phyloP scores from a whole-genome alignment of 2,329 filamentous ascomycete species.

The Hymenoscyphus scutula region DNA sequence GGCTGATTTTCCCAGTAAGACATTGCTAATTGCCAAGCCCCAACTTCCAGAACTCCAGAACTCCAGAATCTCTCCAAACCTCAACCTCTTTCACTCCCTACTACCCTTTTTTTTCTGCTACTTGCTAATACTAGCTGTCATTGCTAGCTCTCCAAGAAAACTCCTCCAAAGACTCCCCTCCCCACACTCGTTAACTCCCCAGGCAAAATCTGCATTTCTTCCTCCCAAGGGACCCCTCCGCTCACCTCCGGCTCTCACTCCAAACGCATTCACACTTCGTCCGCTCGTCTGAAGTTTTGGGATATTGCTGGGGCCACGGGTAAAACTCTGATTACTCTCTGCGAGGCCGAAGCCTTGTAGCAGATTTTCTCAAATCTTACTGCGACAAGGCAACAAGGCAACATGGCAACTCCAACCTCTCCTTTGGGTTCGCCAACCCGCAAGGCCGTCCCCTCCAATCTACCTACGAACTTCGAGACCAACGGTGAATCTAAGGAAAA shows the following conservation, averaged over 20 bases:
- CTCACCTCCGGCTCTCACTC: background rate
- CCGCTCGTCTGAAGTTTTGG: background rate
- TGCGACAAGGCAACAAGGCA: constrained; percentile 13
- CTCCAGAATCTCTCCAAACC: too few species aligned
- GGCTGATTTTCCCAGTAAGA: constrained; percentile 19
- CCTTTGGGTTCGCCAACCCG: constrained; percentile 17
- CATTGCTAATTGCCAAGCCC: constrained; percentile 8
- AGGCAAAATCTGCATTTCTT: background rate
- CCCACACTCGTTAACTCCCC: background rate
- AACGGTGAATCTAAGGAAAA: constrained; percentile 30
- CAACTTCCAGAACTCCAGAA: background rate
- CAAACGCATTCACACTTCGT: background rate
- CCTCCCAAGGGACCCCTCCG: background rate
- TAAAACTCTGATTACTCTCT: background rate
- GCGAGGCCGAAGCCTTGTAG: background rate
- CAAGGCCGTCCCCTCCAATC: constrained; percentile 19
- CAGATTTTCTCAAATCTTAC: background rate
- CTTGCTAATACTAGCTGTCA: background rate
- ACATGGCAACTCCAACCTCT: constrained; percentile 27
- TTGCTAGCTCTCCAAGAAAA: background rate
- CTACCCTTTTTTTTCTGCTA: background rate
- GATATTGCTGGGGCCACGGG: background rate
- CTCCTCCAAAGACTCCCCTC: background rate
- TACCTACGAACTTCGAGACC: constrained; percentile 15
- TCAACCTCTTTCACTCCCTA: background rate